A percentile compares a stretch with the other conserved stretches of the same genome.
These are phyloP conservation scores for Naganishia randhawae DNA, from an alignment of 768 basidiomycete genomes.

Conservation along the genomic window DNA sequence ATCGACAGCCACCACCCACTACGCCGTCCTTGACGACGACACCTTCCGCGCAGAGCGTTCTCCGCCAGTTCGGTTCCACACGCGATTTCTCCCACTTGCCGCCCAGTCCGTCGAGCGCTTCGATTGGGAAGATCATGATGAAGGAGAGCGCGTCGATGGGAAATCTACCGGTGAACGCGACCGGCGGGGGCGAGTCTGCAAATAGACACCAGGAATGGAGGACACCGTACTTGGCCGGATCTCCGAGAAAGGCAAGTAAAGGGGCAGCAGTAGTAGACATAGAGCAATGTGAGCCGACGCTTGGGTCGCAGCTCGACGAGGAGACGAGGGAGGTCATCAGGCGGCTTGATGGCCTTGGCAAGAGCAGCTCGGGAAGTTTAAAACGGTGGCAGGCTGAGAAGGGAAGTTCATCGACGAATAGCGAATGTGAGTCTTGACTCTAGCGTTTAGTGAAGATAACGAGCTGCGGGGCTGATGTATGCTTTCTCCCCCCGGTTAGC, in stretches of 20 bases:
- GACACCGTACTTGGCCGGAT: constrained; percentile 4
- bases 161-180: constrained; percentile 35
- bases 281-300: constrained; percentile 3
- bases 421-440: neutral
- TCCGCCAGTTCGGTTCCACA: constrained; percentile 60
- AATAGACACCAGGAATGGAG: constrained; percentile 5
- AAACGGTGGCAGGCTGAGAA: neutral
- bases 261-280: neutral
- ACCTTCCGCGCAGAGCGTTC: constrained; percentile 57
- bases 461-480: neutral
- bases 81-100: constrained; percentile 81
- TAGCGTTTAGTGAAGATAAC: neutral
- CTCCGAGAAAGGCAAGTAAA: constrained; percentile 1
- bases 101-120: constrained; percentile 84
- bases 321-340: constrained; percentile 85
- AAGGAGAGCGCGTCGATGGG: constrained; percentile 50
- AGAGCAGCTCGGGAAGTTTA: constrained; percentile 51
- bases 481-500: neutral
- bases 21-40: constrained; percentile 1
- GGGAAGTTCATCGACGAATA: neutral
- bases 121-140: constrained; percentile 72
- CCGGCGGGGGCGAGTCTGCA: constrained; percentile 27
- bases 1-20: constrained; percentile 15
- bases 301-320: constrained; percentile 63
- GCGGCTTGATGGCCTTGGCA: constrained; percentile 85